A percentile compares a stretch with the other conserved stretches of the same genome.
Conservation (phyloP, 768 basidiomycete genomes). For the Lactarius indigo region DNA sequence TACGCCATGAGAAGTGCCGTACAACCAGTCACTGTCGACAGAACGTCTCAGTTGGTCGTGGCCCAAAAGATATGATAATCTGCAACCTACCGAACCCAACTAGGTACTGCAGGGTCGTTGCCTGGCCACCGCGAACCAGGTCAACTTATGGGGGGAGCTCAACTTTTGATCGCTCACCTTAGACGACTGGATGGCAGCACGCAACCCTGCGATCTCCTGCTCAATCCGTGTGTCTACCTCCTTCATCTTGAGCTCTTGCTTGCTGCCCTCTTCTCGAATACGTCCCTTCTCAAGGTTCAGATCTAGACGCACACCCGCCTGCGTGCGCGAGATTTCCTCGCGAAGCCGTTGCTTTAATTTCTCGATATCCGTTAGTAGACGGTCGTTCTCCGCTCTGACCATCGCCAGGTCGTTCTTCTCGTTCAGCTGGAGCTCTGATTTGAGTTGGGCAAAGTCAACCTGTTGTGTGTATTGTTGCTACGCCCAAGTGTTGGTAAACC, state of each 20-base stretch:
- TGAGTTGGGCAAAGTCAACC: conserved; percentile 95
- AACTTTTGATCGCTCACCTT: conserved; percentile 50
- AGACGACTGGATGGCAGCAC: conserved; percentile 80
- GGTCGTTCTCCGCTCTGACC: conserved; percentile 95
- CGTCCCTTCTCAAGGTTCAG: conserved; percentile 95
- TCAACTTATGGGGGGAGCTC: not conserved
- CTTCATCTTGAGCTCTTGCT: conserved; percentile 93
- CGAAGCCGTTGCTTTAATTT: conserved; percentile 90
- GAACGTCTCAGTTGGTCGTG: conserved; percentile 18
- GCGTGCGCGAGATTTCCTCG: conserved; percentile 88
- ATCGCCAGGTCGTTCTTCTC: conserved; percentile 95
- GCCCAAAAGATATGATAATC: not conserved
- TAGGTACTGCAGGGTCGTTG: conserved; percentile 81
- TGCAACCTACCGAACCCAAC: conserved; percentile 73
- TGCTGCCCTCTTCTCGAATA: conserved; percentile 87
- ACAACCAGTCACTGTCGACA: conserved; percentile 73
- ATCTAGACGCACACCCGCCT: conserved; percentile 90
- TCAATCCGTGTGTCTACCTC: conserved; percentile 98
- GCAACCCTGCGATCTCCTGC: conserved; percentile 85
- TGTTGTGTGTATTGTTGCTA: conserved; percentile 92
- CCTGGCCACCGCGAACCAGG: conserved; percentile 39
- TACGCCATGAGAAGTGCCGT: conserved; percentile 87
- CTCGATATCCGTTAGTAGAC: conserved; percentile 87
- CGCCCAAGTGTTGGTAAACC: not conserved
- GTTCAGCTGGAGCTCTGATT: conserved; percentile 93